Conservation (phyloP, 2,329 filamentous ascomycete genomes). For the Nigrospora oryzae region DNA sequence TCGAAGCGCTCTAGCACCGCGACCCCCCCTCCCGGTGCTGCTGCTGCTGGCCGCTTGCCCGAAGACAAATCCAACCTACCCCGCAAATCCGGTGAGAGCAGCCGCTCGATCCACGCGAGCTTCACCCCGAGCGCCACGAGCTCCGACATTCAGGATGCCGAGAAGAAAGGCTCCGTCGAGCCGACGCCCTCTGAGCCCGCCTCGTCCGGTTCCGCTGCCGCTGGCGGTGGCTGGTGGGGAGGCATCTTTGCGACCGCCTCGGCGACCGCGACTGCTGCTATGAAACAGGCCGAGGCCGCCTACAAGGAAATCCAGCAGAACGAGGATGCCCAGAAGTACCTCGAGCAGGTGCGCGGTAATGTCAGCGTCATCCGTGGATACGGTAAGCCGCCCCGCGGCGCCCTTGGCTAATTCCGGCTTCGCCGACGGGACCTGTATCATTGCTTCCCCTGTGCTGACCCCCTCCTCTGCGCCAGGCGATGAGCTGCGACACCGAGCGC, state of each 20-base stretch:
- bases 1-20: constrained; percentile 42
- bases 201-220: constrained; percentile 6
- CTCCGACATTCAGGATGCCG: constrained; percentile 49
- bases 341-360: constrained; percentile 86
- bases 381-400: constrained; percentile 40
- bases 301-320: constrained; percentile 95
- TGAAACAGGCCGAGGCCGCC: constrained; percentile 87
- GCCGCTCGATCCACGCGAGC: constrained; percentile 61
- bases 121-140: constrained; percentile 62
- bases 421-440: background rate
- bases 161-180: constrained; percentile 40
- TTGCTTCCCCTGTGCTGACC: constrained; percentile 3
- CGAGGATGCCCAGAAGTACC: constrained; percentile 94
- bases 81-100: constrained; percentile 73
- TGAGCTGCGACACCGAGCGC: constrained; percentile 74
- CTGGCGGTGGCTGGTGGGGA: constrained; percentile 80
- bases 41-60: constrained; percentile 41
- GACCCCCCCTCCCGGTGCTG: constrained; percentile 33
- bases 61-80: constrained; percentile 51
- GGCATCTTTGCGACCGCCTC: constrained; percentile 71
- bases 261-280: constrained; percentile 55
- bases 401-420: background rate
- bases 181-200: constrained; percentile 20
- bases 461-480: constrained; percentile 53
- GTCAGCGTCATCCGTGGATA: constrained; percentile 69